phyloP scores from a whole-genome alignment of 1,284 basidiomycete species.

The Apiotrichum gamsii region DNA sequence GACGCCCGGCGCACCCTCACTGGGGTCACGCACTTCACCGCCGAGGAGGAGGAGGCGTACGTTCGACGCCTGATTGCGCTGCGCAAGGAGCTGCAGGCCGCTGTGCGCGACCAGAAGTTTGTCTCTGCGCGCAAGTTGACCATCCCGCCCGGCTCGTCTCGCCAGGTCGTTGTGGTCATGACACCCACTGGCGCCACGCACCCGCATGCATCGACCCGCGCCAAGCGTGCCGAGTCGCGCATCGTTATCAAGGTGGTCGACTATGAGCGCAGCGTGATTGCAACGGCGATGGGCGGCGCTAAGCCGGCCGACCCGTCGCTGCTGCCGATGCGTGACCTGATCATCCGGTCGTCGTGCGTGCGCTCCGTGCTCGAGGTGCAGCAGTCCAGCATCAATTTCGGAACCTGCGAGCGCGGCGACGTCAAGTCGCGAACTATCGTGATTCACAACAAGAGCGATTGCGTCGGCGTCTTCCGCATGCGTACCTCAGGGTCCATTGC shows the following conservation, averaged over 20 bases:
- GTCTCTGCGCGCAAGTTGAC: slow-evolving; percentile 44
- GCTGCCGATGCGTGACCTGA: slow-evolving; percentile 51
- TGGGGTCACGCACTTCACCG: slow-evolving; percentile 40
- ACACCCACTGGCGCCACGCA: slow-evolving; percentile 49
- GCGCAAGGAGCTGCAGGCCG: slow-evolving; percentile 46
- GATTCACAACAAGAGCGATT: slow-evolving; percentile 49
- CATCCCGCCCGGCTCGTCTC: slow-evolving; percentile 38
- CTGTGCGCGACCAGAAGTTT: slow-evolving; percentile 44
- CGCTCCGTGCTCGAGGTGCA: slow-evolving; percentile 50
- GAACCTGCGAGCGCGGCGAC: slow-evolving; percentile 51
- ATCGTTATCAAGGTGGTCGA: slow-evolving; percentile 50
- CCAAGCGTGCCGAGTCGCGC: slow-evolving; percentile 51
- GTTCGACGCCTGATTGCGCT: slow-evolving; percentile 49
- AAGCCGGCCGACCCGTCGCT: slow-evolving; percentile 36
- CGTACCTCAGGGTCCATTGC: slow-evolving; percentile 52
- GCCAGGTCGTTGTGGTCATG: slow-evolving; percentile 49
- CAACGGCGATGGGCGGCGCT: slow-evolving; percentile 4
- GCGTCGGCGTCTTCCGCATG: slow-evolving; percentile 51
- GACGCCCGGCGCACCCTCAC: slow-evolving; percentile 41
- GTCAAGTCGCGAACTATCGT: slow-evolving; percentile 50
- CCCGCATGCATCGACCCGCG: slow-evolving; percentile 47
- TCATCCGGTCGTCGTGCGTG: slow-evolving; percentile 49
- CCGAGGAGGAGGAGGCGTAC: slow-evolving; percentile 50
- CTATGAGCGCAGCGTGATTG: slow-evolving; percentile 43
- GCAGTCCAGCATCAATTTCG: slow-evolving; percentile 53